Evolutionary conservation across 805 yeast genomes (phyloP).

Genomic region (Starmerella kuoi): DNA sequence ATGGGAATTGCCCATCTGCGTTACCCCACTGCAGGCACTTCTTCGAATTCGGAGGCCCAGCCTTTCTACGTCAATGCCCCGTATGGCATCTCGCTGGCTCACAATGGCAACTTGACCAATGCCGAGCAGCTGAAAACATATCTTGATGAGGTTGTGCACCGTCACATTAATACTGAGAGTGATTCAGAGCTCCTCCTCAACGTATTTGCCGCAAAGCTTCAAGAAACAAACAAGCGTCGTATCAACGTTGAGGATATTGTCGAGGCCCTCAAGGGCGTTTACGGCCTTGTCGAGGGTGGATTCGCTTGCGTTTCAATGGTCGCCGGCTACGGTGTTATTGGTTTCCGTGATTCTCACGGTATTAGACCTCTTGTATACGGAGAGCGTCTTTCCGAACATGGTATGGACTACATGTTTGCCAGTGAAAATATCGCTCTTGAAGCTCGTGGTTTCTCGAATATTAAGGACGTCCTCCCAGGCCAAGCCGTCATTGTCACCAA

Average conservation of each 20-base stretch:
- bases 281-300: conserved; percentile 79
- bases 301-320: conserved; percentile 90
- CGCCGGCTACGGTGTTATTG: conserved; percentile 91
- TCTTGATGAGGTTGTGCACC: conserved; percentile 86
- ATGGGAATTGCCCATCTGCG: conserved; percentile 93
- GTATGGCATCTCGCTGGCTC: conserved; percentile 80
- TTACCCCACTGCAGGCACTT: conserved; percentile 95
- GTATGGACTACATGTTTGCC: conserved; percentile 83
- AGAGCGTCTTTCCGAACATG: conserved; percentile 58
- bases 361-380: conserved; percentile 85
- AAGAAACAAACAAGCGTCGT: conserved; percentile 81
- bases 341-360: conserved; percentile 95
- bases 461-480: conserved; percentile 82
- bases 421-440: conserved; percentile 89
- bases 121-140: conserved; percentile 62
- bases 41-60: conserved; percentile 94
- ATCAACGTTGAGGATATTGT: conserved; percentile 84
- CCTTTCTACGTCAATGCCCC: conserved; percentile 97
- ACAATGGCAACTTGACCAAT: conserved; percentile 91
- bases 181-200: conserved; percentile 87
- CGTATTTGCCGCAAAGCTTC: conserved; percentile 83
- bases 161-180: conserved; percentile 94
- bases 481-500: conserved; percentile 92
- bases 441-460: conserved; percentile 73
- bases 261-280: conserved; percentile 73